Conservation (phyloP, 2,329 filamentous ascomycete species). For the Fusarium domesticum region DNA sequence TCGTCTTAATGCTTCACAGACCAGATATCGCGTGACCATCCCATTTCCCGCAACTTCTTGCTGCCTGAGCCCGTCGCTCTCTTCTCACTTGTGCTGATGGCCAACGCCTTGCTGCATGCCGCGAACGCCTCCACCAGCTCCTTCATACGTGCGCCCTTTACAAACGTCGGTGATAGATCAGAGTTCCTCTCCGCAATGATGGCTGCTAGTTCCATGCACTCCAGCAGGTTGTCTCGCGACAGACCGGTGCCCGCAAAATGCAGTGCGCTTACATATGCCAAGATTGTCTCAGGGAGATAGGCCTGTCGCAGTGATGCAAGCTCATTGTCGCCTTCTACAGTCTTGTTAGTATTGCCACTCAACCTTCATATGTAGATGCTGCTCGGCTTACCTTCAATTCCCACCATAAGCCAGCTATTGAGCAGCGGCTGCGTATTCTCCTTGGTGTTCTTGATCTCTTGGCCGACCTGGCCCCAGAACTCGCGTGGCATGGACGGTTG, state of each 20-base stretch:
- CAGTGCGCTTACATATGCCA: constrained; percentile 79
- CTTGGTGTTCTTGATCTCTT: constrained; percentile 53
- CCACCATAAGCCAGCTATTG: constrained; percentile 59
- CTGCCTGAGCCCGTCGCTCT: constrained; percentile 47
- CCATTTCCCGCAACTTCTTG: constrained; percentile 60
- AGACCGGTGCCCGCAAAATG: constrained; percentile 74
- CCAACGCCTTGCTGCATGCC: constrained; percentile 69
- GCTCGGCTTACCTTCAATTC: constrained; percentile 50
- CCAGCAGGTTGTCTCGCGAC: constrained; percentile 71
- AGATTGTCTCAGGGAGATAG: constrained; percentile 81
- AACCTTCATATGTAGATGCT: too few species aligned
- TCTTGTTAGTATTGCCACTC: constrained; percentile 9
- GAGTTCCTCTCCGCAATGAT: constrained; percentile 69
- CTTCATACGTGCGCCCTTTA: constrained; percentile 64
- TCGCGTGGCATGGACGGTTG: constrained; percentile 40
- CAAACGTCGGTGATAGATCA: constrained; percentile 63
- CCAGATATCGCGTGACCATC: constrained; percentile 64
- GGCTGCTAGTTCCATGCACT: constrained; percentile 83
- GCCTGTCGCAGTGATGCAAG: constrained; percentile 65
- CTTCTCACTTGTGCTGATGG: constrained; percentile 55
- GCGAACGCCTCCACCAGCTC: constrained; percentile 77
- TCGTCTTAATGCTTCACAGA: constrained; percentile 39
- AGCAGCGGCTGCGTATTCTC: constrained; percentile 60
- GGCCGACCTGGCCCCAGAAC: constrained; percentile 54
- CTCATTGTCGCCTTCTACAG: constrained; percentile 56